Base-by-base conservation (phyloP, 1,284 basidiomycete species). In the Cryptococcus maquisensis region DNA sequence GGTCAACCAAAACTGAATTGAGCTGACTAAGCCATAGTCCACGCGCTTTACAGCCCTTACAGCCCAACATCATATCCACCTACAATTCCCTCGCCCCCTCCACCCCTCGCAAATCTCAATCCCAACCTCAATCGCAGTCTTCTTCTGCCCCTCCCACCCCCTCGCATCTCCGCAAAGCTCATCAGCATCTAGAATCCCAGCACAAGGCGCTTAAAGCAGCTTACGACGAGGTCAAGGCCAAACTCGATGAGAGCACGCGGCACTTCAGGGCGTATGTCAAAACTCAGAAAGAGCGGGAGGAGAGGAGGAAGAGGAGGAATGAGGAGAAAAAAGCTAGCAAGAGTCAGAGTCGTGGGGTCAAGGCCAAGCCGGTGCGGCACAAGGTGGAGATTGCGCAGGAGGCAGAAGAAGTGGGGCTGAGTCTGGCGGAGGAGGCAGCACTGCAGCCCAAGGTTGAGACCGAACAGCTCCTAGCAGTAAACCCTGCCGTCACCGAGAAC, bases 131-230 rank as follows among this genome's bases (percentile, higher is more conserved):
- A 12, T 37, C 18, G 26, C 52, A n/a, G 13, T 26, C 21, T 28
- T 8, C 47, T 37, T 28, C 50, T 6, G 24, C n/a, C 10, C 54
- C 13, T 39, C 48, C 24, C 24, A 18, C n/a, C 20, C 46, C 40
- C 23, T 42, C n/a, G 18, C 36, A 15, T 23, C 23, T 44, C 23
- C 57, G 50, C 9, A 51, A 44, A 49, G 23, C 46, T 18, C 66
- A 60, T 40, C 57, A 52, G 3, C 61, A 67, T 42, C 57, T 68
- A 16, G 50, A 62, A 35, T 57, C 58, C 18, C 61, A 60, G 35
- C 63, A 72, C 55, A 44, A 54, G 21, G 9, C 44, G 6, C 58
- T 71, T 8, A 62, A 63, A 48, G 21, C 32, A 4, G 64, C 63
- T 28, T 64, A 67, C 45, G 58, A 64, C 16, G 45, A 54, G 3